Evolutionary conservation across 2,329 filamentous ascomycete species (phyloP), one percentile per base, ranked within the genome.

Genomic region (Mollisia scopiformis): DNA sequence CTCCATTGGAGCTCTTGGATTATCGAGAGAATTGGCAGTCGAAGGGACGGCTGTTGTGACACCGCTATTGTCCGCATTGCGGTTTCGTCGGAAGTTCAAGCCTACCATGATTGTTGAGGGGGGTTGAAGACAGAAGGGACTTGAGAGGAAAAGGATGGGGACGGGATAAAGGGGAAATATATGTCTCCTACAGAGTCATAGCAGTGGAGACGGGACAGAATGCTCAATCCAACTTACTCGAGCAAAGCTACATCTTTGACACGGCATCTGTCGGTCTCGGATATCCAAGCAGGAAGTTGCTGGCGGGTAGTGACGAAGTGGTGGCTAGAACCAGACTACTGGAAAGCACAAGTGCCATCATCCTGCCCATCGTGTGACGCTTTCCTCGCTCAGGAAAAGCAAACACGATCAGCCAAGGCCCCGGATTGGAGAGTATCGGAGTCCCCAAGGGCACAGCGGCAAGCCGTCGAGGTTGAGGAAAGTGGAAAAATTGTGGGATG

Each of bases 381-480:
- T 47, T 56, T 33, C 33, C 58, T 53, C 57, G 46, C 25, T 33
- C 37, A 56, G 27, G 39, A 11, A 30, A 35, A 21, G 14, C 23
- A 21, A 2, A 23, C 14, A 25, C 31, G 7, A 33, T 35, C 35
- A 23, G 41, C 62, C 58, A 60, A 57, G 57, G 55, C 55, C 49
- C 61, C 51, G 56, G 57, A 53, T 30, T 47, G 57, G 59, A 58
- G 51, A 50, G 57, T n/a, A 4, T 57, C 56, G 59, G 62, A 62
- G 60, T 49, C 50, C 37, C 41, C 61, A 61, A 61, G 37, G 8
- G 41, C 31, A n/a, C 23, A 41, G 21, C 27, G 16, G n/a, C n/a
- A n/a, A 39, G 31, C 16, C 39, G 55, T 14, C 23, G 55, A 51
- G 6, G 6, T 21, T 16, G 25, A 43, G 30, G 47, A n/a, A 43